phyloP scores from a whole-genome alignment of 805 yeast species.

The Cyberlindnera veronae region DNA sequence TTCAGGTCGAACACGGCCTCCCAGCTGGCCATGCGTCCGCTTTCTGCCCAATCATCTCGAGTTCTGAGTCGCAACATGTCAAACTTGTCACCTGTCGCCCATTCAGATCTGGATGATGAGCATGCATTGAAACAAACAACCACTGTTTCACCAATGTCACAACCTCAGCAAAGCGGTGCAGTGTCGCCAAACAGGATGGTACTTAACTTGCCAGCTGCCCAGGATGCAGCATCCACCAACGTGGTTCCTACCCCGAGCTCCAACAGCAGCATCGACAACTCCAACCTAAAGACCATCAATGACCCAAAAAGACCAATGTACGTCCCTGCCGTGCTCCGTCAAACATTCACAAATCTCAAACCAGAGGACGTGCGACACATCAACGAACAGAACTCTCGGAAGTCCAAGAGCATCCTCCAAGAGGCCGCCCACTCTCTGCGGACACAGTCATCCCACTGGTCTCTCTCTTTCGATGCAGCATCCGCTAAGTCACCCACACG shows the following conservation, averaged over 20 bases:
- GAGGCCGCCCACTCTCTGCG: conserved; percentile 27
- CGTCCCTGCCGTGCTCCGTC: conserved; percentile 82
- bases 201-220: background rate
- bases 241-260: conserved; percentile 11
- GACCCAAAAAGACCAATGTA: conserved; percentile 85
- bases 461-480: conserved; percentile 26
- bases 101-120: conserved; percentile 7
- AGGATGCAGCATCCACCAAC: background rate
- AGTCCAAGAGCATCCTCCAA: conserved; percentile 19
- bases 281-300: conserved; percentile 53
- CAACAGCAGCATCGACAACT: conserved; percentile 14
- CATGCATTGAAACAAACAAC: background rate
- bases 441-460: conserved; percentile 28
- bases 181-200: conserved; percentile 1
- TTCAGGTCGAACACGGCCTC: conserved; percentile 7
- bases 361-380: conserved; percentile 34
- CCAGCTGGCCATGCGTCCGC: conserved; percentile 8
- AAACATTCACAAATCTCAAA: conserved; percentile 40
- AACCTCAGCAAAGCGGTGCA: background rate
- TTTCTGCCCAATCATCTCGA: conserved; percentile 11
- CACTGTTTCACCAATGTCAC: background rate
- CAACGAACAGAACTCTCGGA: conserved; percentile 28
- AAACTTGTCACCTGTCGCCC: conserved; percentile 9
- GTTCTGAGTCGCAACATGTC: conserved; percentile 8
- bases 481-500: conserved; percentile 36